Base-by-base conservation (phyloP, 129 eudicot species). In the Erigeron canadensis region DNA sequence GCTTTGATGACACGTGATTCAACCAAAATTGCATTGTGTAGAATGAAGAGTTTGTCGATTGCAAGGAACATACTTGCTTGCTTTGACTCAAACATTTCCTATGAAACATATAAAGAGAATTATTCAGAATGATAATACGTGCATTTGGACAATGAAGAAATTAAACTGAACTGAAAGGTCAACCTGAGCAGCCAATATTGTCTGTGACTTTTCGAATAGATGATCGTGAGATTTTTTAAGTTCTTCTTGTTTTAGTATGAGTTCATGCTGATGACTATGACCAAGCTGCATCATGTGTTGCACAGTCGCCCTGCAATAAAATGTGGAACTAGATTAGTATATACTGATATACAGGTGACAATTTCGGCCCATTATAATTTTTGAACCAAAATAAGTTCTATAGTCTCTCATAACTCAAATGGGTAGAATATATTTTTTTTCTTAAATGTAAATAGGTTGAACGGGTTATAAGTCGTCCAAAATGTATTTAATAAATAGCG, bases 251-350 rank as follows among this genome's bases (percentile, higher is more conserved):
- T 28, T 28, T 28, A 1, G 34, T 28, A 28, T 28, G 34, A 28
- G 34, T 28, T 28, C 69, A 48, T 63, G 69, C n/a, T 41, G 69
- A 16, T 63, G 69, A 63, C 69, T 63, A 39, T 63, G 69, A 63
- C 51, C 51, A 41, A 63, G 69, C 9, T 40, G 17, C 40, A 63
- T 40, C 69, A 63, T n/a, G 48, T 41, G 56, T 50, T 50, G 17
- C 6, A 50, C 16, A 50, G 56, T 9, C 2, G 6, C 18, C 15
- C 15, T 13, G 48, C 48, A 44, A 44, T 44, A 6, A 44, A 44
- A 44, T 10, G 11, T 44, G 8, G 8, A 44, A 44, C 48, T 44
- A 2, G 6, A 44, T 44, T 44, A 44, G 10, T 44, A 10, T 44
- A 44, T 44, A 7, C 11, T 44, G 34, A 28, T 28, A 28, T 28